These are phyloP conservation scores for Trichocladium uniseriatum DNA, from an alignment of 495 filamentous ascomycete genomes.

Conservation along the genomic window DNA sequence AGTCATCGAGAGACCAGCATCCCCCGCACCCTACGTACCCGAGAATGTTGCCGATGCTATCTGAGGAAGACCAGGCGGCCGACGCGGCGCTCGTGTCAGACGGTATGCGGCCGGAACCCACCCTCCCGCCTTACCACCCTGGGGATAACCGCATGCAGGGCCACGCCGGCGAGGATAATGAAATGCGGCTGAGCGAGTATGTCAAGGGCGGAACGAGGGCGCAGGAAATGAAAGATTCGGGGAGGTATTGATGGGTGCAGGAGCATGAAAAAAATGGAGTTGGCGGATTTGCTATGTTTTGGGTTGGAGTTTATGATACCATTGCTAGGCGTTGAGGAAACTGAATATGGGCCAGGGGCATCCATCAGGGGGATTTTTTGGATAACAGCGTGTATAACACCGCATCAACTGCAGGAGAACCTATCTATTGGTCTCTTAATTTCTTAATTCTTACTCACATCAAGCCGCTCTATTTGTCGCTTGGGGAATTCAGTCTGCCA, in stretches of 20 bases:
- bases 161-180: conserved; percentile 28
- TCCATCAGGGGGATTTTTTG: too few species aligned
- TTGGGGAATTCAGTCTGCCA: too few species aligned
- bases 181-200: conserved; percentile 32
- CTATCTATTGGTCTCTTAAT: too few species aligned
- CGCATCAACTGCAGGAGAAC: too few species aligned
- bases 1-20: background rate
- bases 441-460: too few species aligned
- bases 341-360: too few species aligned
- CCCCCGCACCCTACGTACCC: background rate
- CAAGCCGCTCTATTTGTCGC: too few species aligned
- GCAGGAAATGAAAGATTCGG: conserved; percentile 31
- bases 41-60: conserved; percentile 17
- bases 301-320: background rate
- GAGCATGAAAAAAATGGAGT: background rate
- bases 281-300: background rate
- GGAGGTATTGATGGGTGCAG: conserved; percentile 7
- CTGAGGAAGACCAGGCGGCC: conserved; percentile 17
- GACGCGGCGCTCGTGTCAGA: conserved; percentile 30
- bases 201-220: conserved; percentile 32
- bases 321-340: background rate
- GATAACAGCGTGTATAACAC: too few species aligned
- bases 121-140: conserved; percentile 15
- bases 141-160: conserved; percentile 25
- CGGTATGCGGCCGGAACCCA: conserved; percentile 22